A percentile compares a stretch with the other conserved stretches of the same genome.
Evolutionary conservation across 2,329 filamentous ascomycete species (phyloP).

Genomic region (Rhynchosporium graminicola): DNA sequence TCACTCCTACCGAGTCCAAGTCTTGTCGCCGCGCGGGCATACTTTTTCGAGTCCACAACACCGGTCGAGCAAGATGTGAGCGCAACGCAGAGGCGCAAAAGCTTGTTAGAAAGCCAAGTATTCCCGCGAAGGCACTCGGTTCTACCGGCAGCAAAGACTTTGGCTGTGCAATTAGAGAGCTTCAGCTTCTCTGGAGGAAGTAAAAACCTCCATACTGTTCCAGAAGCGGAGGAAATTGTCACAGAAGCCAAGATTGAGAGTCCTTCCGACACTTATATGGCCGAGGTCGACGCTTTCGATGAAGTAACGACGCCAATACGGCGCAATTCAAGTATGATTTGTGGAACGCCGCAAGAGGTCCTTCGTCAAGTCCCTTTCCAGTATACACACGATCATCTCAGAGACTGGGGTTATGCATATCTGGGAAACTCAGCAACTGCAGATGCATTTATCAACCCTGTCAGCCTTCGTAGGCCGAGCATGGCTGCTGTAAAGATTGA

Average conservation of each 20-base stretch:
- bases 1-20: constrained; percentile 32
- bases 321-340: constrained; percentile 17
- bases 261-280: constrained; percentile 5
- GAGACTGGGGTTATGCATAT: constrained; percentile 47
- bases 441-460: constrained; percentile 49
- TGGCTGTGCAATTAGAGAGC: constrained; percentile 22
- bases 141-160: constrained; percentile 8
- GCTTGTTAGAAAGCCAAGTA: constrained; percentile 24
- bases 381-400: constrained; percentile 43
- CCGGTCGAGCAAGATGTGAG: constrained; percentile 20
- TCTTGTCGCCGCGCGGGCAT: constrained; percentile 34
- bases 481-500: constrained; percentile 17
- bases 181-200: constrained; percentile 24
- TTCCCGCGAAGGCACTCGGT: constrained; percentile 31
- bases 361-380: constrained; percentile 29
- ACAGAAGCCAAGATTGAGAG: constrained; percentile 19
- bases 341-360: constrained; percentile 19
- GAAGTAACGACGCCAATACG: neutral
- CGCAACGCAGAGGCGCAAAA: constrained; percentile 25
- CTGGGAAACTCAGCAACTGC: constrained; percentile 46
- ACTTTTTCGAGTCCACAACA: constrained; percentile 27
- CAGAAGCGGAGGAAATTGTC: constrained; percentile 18
- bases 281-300: neutral
- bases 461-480: constrained; percentile 44
- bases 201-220: constrained; percentile 22